Conservation (phyloP, 768 basidiomycete genomes). For the Serendipita sp. region DNA sequence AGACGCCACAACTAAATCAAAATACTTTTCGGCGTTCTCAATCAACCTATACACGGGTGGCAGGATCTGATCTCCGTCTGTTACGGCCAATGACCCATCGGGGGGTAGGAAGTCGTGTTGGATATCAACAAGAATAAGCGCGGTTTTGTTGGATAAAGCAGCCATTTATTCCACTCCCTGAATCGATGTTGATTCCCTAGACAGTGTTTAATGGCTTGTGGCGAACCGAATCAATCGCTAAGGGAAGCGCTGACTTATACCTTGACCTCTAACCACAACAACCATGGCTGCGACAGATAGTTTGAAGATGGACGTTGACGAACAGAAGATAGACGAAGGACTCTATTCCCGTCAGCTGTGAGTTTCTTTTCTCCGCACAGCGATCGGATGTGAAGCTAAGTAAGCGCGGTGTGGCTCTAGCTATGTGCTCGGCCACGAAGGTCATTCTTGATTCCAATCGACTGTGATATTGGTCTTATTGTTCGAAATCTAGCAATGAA, state of each 20-base stretch:
- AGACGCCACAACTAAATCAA: slow-evolving; percentile 24
- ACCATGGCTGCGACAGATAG: neutral
- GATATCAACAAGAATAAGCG: slow-evolving; percentile 58
- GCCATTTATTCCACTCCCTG: no score
- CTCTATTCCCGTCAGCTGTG: slow-evolving; percentile 87
- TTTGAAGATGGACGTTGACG: slow-evolving; percentile 60
- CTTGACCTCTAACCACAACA: neutral
- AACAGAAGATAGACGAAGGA: slow-evolving; percentile 80
- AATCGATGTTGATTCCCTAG: no score
- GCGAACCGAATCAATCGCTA: no score
- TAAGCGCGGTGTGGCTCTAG: slow-evolving; percentile 23
- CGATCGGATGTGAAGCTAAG: slow-evolving; percentile 9
- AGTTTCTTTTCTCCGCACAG: slow-evolving; percentile 21
- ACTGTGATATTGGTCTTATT: neutral
- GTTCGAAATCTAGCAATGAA: slow-evolving; percentile 71
- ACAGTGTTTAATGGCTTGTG: no score
- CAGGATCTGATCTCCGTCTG: slow-evolving; percentile 41
- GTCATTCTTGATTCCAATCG: slow-evolving; percentile 23
- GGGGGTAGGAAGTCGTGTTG: slow-evolving; percentile 68
- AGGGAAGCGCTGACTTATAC: no score
- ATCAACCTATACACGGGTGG: slow-evolving; percentile 42
- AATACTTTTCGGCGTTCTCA: slow-evolving; percentile 16
- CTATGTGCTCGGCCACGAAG: slow-evolving; percentile 95
- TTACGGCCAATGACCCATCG: slow-evolving; percentile 53
- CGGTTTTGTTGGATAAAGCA: slow-evolving; percentile 14